Base-by-base conservation (phyloP, 306 rosid species). In the Trifolium pratense region DNA sequence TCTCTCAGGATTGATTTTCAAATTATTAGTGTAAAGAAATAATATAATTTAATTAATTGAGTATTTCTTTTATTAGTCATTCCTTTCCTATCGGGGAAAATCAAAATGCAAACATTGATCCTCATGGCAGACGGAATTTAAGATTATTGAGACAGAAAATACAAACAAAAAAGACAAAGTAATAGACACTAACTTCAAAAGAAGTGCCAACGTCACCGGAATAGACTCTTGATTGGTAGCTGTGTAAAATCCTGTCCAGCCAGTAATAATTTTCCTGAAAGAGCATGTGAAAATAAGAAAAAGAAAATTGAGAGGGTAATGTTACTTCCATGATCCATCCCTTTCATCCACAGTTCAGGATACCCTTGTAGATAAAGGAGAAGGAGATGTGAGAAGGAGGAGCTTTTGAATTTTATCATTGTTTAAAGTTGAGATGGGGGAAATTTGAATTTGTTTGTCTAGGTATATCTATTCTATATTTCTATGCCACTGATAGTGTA, bases 181-280 rank as follows among this genome's bases (percentile, higher is more conserved):
- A 31, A 62, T 53, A 60, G 73, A 61, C 65, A 83, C 86, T 56
- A 83, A 93, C 98, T 96, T 91, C 88, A 80, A 87, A 94, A 74
- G 95, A 82, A 82, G 75, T 49, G 58, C 91, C 94, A 70, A 87
- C 86, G 69, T 94, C 90, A 71, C 88, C 97, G 25, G 95, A 80
- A 86, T 88, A 94, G 76, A 80, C 85, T 83, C 97, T 89, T 63
- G 98, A 94, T 75, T 89, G 98, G 85, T 94, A 91, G 84, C 97
- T 87, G 73, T 88, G 92, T 52, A 94, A 83, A 84, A 94, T 91
- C 90, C 88, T 86, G 77, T 94, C 98, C 79, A 94, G 89, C 97
- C 98, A 89, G 81, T 83, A 94, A 81, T 89, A 89, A 64, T 91
- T 94, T 83, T 94, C 97, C 98, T 94, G 91, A 84, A 82, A 82